Conservation (phyloP, 345 rosid genomes). For the Gynandropsis gynandra region DNA sequence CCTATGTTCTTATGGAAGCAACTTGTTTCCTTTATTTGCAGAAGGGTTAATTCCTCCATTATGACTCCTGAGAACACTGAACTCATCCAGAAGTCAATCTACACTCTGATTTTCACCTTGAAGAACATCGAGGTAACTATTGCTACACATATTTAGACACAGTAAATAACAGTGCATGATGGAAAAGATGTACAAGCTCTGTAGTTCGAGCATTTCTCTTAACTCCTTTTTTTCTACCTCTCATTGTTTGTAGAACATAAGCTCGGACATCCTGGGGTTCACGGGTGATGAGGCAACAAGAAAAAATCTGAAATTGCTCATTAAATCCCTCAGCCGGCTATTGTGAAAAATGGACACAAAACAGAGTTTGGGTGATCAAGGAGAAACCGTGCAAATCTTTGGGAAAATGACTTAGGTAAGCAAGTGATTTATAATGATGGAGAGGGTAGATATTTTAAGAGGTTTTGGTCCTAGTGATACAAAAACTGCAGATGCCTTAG, state of each 20-base stretch:
- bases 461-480: too few relatives aligned
- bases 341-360: slow-evolving; percentile 38
- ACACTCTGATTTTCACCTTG: slow-evolving; percentile 79
- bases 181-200: background rate
- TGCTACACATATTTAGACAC: background rate
- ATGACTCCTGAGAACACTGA: slow-evolving; percentile 95
- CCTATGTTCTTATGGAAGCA: background rate
- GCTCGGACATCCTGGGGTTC: slow-evolving; percentile 92
- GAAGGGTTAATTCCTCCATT: slow-evolving; percentile 65
- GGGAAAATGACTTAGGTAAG: slow-evolving; percentile 16
- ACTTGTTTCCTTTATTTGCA: slow-evolving; percentile 18
- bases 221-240: slow-evolving; percentile 6
- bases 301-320: slow-evolving; percentile 73
- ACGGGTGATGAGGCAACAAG: slow-evolving; percentile 96
- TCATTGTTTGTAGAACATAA: slow-evolving; percentile 60
- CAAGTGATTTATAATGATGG: slow-evolving; percentile 2
- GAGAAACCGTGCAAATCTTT: too few relatives aligned
- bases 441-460: too few relatives aligned
- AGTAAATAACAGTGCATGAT: background rate
- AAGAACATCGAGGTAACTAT: slow-evolving; percentile 82
- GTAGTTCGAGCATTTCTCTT: background rate
- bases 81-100: slow-evolving; percentile 71
- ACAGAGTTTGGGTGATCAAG: background rate
- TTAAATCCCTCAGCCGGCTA: slow-evolving; percentile 92
- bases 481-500: too few relatives aligned